Base-by-base conservation (phyloP, 2,329 filamentous ascomycete genomes). In the Xylaria multiplex region DNA sequence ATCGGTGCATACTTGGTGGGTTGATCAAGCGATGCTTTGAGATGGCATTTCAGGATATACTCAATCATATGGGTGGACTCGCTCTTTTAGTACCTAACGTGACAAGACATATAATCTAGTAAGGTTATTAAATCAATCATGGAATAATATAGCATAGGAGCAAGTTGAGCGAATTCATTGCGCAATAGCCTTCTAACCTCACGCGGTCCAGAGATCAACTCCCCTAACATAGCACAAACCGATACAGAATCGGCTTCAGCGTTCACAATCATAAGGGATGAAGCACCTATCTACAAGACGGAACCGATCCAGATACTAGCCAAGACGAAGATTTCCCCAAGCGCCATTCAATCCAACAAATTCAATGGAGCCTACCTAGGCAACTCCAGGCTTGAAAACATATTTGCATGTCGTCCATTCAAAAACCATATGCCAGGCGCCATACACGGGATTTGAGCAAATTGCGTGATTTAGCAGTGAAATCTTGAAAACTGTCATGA, bases 1-100 rank as follows among this genome's bases (percentile, higher is more conserved):
- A 56, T 52, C 13, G 65, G 65, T 55, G 65, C 58, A 67, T 63
- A 65, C 43, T 50, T 55, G 63, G 45, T 49, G 53, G 35, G 52
- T 56, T 64, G 45, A 24, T 63, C 14, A 55, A 49, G 59, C 22
- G n/a, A 43, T 54, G n/a, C 43, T 62, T 35, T 30, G 42, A 49
- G 53, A 55, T 22, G 32, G 22, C 24, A 54, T 30, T 57, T 37
- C 6, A 24, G 43, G 52, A 49, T 54, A 19, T 6, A 19, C 7
- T 35, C 6, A 14, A 27, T 27, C 27, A 50, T 52, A 53, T 7
- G 14, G 43, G 22, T 63, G 50, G 16, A 53, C 14, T 19, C 53
- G 32, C 5, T 19, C 8, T 2, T 50, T 40, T 45, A 30, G 45
- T 22, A 48, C 43, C 19, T 16, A 56, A 30, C 24, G 32, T 3